Conservation (phyloP, 257 asterid species). For the Gardenia jasminoides region DNA sequence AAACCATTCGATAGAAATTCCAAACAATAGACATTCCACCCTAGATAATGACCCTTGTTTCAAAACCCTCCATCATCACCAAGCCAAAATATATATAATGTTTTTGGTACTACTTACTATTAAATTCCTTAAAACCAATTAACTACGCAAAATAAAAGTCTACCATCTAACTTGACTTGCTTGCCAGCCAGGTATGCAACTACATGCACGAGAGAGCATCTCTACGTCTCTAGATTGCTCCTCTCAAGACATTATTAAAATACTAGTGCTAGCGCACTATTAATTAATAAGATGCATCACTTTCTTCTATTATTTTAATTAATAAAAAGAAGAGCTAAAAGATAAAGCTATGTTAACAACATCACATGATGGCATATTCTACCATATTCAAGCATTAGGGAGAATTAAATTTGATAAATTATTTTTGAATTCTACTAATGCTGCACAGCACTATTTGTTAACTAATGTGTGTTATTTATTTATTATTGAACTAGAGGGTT, state of each 20-base stretch:
- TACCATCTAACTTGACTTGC: conserved; percentile 28
- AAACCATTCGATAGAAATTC: neutral
- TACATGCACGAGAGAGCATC: conserved; percentile 47
- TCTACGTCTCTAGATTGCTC: conserved; percentile 40
- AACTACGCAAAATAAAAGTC: conserved; percentile 7
- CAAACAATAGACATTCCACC: neutral
- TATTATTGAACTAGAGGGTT: neutral
- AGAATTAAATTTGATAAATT: neutral
- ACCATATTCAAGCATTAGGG: conserved; percentile 25
- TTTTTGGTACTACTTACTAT: too few relatives aligned
- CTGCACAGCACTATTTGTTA: too few relatives aligned
- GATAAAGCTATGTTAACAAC: conserved; percentile 17
- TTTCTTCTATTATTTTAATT: conserved; percentile 29
- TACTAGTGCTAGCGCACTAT: neutral
- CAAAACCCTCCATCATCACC: conserved; percentile 10
- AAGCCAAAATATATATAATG: neutral
- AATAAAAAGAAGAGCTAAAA: conserved; percentile 29
- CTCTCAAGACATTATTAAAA: conserved; percentile 21
- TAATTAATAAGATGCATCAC: conserved; percentile 13
- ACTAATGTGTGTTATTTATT: neutral
- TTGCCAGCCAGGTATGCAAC: conserved; percentile 48
- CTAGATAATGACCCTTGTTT: conserved; percentile 2
- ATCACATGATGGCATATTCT: conserved; percentile 44
- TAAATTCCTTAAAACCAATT: neutral
- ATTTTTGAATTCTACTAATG: neutral